Evolutionary conservation across 2,329 filamentous ascomycete genomes (phyloP), one percentile per base, ranked within the genome.

Genomic region (Claviceps spartinae): DNA sequence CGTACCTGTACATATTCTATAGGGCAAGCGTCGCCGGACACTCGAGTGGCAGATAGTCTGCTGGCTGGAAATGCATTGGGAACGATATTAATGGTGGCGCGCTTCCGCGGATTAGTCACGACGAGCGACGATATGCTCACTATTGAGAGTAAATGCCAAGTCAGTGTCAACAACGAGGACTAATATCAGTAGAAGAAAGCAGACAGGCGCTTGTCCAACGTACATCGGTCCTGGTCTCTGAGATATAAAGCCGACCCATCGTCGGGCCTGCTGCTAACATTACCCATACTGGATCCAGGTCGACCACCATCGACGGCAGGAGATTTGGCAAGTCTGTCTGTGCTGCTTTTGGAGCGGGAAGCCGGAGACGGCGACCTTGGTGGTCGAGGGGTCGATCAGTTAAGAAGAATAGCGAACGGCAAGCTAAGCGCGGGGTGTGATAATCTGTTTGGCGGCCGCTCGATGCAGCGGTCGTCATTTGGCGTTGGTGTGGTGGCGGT

Each of bases 1-100:
- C 72, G 57, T 74, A 95, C 90, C 82, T 95, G 91, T 44, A 98
- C 80, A 70, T 88, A 98, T 71, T 97, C 91, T 58, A 96, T 75
- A 7, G 87, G 83, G 52, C 76, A 74, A 56, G 81, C 80, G 65
- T 98, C 91, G 60, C 83, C 83, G 24, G 74, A 57, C 42, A 89
- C 81, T 62, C 86, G 82, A 63, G 79, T 83, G 47, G 83, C 87
- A 59, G 74, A 77, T 64, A 93, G 81, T 73, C 83, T 82, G 52
- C 82, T 85, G 42, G 90, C 87, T 58, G 93, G 93, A 64, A 86
- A 97, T 59, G 83, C 77, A 74, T 96, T 96, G 55, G 93, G 91
- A 56, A 81, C 71, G 61, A 96, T 75, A 63, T 82, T 84, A 61
- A 95, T 72, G 52, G 95, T 76, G 52, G 79, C 83, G 68, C 85